Conservation (phyloP, 2,329 filamentous ascomycete genomes). For the Aspergillus alliaceus region DNA sequence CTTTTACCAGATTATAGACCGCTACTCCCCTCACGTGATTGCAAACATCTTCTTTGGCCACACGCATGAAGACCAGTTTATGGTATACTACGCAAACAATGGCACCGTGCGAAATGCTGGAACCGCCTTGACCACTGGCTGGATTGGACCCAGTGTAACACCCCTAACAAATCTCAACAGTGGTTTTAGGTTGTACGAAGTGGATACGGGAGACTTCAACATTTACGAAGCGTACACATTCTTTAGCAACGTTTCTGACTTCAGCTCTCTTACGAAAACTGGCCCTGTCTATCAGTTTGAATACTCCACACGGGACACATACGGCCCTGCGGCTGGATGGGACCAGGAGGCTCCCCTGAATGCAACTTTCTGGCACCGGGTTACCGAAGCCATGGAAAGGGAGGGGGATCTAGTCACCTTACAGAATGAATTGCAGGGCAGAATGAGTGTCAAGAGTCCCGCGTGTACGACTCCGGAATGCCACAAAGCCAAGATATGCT, state of each 20-base stretch:
- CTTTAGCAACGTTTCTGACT: constrained; percentile 53
- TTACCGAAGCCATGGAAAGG: constrained; percentile 58
- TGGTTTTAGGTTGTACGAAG: constrained; percentile 55
- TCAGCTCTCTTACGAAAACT: constrained; percentile 36
- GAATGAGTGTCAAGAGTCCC: constrained; percentile 51
- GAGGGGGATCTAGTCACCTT: constrained; percentile 50
- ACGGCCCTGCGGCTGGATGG: constrained; percentile 48
- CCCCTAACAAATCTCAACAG: constrained; percentile 57
- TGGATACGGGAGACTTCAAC: constrained; percentile 55
- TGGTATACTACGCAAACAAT: constrained; percentile 57
- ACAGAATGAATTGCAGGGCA: constrained; percentile 56
- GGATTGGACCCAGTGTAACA: constrained; percentile 54
- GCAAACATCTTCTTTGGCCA: constrained; percentile 57
- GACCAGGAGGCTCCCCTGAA: constrained; percentile 53
- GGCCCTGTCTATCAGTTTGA: constrained; percentile 53
- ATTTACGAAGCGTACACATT: constrained; percentile 57
- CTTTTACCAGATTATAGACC: constrained; percentile 56
- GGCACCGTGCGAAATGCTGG: constrained; percentile 43
- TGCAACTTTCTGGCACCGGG: constrained; percentile 59
- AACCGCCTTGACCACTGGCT: constrained; percentile 51
- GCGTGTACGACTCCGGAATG: constrained; percentile 55
- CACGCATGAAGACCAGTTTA: constrained; percentile 56
- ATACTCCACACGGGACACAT: constrained; percentile 54
- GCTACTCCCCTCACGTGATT: constrained; percentile 57
- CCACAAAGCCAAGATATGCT: constrained; percentile 57